A percentile compares a stretch with the other conserved stretches of the same genome.
phyloP scores from a whole-genome alignment of 192 early-diverging fungal species.

The Mortierella antarctica region DNA sequence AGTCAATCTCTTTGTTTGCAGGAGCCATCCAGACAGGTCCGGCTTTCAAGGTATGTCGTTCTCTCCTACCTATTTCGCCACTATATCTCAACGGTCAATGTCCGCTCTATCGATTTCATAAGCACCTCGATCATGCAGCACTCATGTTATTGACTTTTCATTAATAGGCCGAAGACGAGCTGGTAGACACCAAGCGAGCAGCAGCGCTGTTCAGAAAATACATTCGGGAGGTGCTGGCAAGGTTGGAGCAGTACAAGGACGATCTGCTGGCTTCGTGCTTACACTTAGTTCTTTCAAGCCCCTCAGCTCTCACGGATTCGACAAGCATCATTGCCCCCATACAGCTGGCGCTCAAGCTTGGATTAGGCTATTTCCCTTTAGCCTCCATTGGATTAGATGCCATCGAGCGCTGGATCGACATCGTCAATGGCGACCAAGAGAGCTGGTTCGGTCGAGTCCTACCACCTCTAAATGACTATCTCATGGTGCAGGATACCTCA shows the following conservation, averaged over 20 bases:
- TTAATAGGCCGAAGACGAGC: constrained; percentile 11
- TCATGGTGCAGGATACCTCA: constrained; percentile 60
- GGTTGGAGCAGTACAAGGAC: constrained; percentile 77
- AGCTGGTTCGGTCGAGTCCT: constrained; percentile 59
- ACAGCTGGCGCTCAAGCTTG: constrained; percentile 71
- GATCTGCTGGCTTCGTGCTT: constrained; percentile 78
- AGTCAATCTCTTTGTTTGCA: constrained; percentile 51
- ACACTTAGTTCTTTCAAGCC: constrained; percentile 69
- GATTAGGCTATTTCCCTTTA: constrained; percentile 70
- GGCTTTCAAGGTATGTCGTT: background rate
- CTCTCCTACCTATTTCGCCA: background rate
- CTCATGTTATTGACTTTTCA: background rate
- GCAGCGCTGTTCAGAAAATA: constrained; percentile 63
- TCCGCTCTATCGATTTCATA: background rate
- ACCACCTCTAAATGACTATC: constrained; percentile 73
- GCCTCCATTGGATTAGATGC: constrained; percentile 70
- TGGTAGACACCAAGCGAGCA: constrained; percentile 24
- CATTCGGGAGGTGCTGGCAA: constrained; percentile 67
- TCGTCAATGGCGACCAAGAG: constrained; percentile 32
- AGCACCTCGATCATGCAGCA: background rate
- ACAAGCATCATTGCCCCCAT: constrained; percentile 66
- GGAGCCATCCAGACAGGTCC: background rate
- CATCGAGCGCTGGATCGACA: constrained; percentile 66
- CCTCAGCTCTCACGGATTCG: constrained; percentile 66
- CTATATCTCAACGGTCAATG: background rate